These are phyloP conservation scores for Phialocephala sp. DNA, from an alignment of 2,329 filamentous ascomycete species.

Conservation along the genomic window DNA sequence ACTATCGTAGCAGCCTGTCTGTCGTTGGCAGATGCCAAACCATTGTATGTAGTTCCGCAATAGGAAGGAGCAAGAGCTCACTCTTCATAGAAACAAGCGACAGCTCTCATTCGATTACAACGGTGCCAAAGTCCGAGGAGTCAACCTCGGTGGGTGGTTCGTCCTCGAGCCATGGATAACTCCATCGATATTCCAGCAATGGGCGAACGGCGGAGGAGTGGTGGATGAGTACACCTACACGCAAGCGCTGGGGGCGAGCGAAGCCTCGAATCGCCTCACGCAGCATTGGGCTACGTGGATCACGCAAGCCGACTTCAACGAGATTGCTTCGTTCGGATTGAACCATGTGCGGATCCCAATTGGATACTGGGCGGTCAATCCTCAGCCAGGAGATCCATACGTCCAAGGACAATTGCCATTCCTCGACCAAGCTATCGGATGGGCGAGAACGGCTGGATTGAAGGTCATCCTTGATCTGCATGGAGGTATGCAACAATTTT, in stretches of 20 bases:
- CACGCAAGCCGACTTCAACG: constrained; percentile 49
- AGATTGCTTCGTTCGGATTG: constrained; percentile 53
- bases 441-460: constrained; percentile 62
- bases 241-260: constrained; percentile 53
- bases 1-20: constrained; percentile 27
- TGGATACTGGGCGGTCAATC: constrained; percentile 67
- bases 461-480: constrained; percentile 73
- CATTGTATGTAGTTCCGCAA: constrained; percentile 30
- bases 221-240: constrained; percentile 44
- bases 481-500: constrained; percentile 55
- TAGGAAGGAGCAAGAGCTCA: constrained; percentile 16
- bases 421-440: constrained; percentile 61
- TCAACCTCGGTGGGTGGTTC: constrained; percentile 63
- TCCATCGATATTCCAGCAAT: constrained; percentile 56
- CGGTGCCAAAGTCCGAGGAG: constrained; percentile 62
- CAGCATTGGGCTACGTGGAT: constrained; percentile 65
- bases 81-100: constrained; percentile 25
- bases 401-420: constrained; percentile 65
- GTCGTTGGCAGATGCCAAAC: constrained; percentile 27
- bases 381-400: constrained; percentile 61
- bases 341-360: constrained; percentile 70
- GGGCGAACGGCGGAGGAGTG: constrained; percentile 39
- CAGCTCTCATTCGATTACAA: constrained; percentile 57
- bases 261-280: constrained; percentile 51
- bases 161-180: constrained; percentile 56